Evolutionary conservation across 495 filamentous ascomycete species (phyloP).

Genomic region (Symbiotaphrina buchneri): DNA sequence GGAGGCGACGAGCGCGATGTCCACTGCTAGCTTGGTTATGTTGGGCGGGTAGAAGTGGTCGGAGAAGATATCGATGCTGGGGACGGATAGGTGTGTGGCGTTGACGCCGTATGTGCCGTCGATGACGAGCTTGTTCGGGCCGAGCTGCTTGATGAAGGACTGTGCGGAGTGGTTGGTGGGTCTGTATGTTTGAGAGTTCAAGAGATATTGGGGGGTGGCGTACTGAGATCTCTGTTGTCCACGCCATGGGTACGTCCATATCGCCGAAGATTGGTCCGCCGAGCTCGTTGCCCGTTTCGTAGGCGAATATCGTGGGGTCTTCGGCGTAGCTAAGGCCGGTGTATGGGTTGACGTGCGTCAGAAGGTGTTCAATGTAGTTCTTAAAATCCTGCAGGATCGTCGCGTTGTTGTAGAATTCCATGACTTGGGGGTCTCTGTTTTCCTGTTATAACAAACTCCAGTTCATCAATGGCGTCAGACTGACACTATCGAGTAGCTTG

Average conservation of each 20-base stretch:
- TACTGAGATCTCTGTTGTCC: conserved; percentile 24
- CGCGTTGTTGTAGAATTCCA: conserved; percentile 28
- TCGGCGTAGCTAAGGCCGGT: conserved; percentile 29
- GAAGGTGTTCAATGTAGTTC: conserved; percentile 21
- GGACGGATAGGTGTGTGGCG: conserved; percentile 19
- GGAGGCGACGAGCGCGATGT: conserved; percentile 16
- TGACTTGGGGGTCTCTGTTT: conserved; percentile 19
- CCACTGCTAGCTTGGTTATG: conserved; percentile 17
- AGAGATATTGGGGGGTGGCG: no score
- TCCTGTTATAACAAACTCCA: no score
- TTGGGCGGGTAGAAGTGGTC: conserved; percentile 30
- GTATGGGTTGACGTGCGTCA: conserved; percentile 27
- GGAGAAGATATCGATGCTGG: conserved; percentile 25
- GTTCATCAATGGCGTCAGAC: no score
- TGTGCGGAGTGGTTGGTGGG: no score
- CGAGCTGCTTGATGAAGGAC: conserved; percentile 24
- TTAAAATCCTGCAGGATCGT: conserved; percentile 25
- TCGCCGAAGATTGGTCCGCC: conserved; percentile 23
- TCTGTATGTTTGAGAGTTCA: no score
- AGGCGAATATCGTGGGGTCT: conserved; percentile 31
- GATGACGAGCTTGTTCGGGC: conserved; percentile 23
- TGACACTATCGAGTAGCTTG: conserved; percentile 1
- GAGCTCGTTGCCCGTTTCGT: conserved; percentile 32
- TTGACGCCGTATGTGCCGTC: conserved; percentile 34
- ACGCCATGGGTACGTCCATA: conserved; percentile 22